Conservation (phyloP, 352 stramenopile genomes). For the Phytopythium oedochilum region DNA sequence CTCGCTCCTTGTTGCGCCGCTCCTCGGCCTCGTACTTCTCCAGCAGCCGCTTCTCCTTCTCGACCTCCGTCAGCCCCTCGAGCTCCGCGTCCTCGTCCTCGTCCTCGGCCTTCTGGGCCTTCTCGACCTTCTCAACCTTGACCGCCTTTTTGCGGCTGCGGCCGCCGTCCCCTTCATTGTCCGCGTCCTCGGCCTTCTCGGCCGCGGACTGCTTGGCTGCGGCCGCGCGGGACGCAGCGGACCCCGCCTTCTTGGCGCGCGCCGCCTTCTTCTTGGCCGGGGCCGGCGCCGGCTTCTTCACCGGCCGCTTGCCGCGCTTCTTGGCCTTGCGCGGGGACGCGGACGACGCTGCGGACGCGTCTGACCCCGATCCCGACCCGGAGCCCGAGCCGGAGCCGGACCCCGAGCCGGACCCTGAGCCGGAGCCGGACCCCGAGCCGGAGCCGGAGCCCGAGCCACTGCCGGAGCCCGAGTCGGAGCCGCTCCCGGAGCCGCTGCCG, state of each 20-base stretch:
- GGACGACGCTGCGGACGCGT: constrained; percentile 17
- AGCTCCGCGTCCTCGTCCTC: constrained; percentile 55
- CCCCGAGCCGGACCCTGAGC: constrained; percentile 25
- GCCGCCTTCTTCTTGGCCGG: constrained; percentile 31
- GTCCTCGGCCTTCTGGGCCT: constrained; percentile 45
- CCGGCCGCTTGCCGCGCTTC: constrained; percentile 43
- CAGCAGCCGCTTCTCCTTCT: constrained; percentile 84
- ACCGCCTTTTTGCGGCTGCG: constrained; percentile 14
- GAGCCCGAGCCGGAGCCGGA: constrained; percentile 26
- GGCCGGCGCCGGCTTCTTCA: constrained; percentile 31
- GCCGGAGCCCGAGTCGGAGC: constrained; percentile 21
- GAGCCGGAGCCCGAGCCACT: constrained; percentile 32
- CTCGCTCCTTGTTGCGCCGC: constrained; percentile 77
- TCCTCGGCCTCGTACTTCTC: constrained; percentile 85
- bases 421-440: constrained; percentile 13
- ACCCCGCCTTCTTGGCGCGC: constrained; percentile 8
- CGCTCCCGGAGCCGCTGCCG: constrained; percentile 18
- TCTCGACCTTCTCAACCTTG: constrained; percentile 40
- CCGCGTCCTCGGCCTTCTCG: constrained; percentile 48
- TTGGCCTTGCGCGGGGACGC: constrained; percentile 28
- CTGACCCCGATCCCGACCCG: constrained; percentile 20
- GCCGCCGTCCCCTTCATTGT: constrained; percentile 42
- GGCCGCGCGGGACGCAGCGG: neutral
- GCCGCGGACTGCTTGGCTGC: constrained; percentile 31
- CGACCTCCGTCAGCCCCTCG: constrained; percentile 73